Evolutionary conservation across 495 filamentous ascomycete genomes (phyloP).

Genomic region (Penicillium daleae): DNA sequence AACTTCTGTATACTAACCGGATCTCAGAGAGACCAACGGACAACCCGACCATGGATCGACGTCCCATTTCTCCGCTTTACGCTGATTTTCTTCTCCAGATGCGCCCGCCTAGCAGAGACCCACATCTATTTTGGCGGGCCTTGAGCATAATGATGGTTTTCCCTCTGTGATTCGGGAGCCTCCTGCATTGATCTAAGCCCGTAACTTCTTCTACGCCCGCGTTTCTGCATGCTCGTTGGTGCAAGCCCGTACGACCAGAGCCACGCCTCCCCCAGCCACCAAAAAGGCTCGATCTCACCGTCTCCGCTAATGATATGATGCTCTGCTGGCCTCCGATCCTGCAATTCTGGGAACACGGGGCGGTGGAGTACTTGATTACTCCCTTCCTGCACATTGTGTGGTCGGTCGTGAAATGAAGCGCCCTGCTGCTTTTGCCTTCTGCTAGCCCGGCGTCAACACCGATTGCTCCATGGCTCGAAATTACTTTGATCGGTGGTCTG

Average conservation of each 20-base stretch:
- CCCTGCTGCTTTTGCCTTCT: slow-evolving; percentile 33
- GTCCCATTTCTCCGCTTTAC: not conserved
- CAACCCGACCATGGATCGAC: slow-evolving; percentile 9
- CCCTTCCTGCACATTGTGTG: slow-evolving; percentile 25
- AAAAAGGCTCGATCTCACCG: slow-evolving; percentile 36
- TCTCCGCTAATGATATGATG: slow-evolving; percentile 44
- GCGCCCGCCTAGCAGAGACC: slow-evolving; percentile 7
- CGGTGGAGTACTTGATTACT: slow-evolving; percentile 13
- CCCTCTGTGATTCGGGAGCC: slow-evolving; percentile 34
- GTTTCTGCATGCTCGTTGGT: slow-evolving; percentile 46
- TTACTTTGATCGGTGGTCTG: slow-evolving; percentile 40
- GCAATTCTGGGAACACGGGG: slow-evolving; percentile 14
- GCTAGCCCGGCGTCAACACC: slow-evolving; percentile 18
- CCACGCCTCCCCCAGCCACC: slow-evolving; percentile 35
- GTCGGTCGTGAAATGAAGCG: slow-evolving; percentile 39
- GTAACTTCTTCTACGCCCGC: slow-evolving; percentile 19
- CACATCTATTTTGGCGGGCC: slow-evolving; percentile 10
- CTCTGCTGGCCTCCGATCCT: slow-evolving; percentile 21
- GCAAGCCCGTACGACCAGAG: slow-evolving; percentile 27
- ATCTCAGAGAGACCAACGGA: not conserved
- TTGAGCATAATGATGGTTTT: slow-evolving; percentile 25
- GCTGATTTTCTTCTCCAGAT: slow-evolving; percentile 1
- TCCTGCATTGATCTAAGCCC: slow-evolving; percentile 33
- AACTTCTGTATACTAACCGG: not conserved
- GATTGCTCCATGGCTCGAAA: slow-evolving; percentile 42